phyloP scores from a whole-genome alignment of 306 rosid genomes.

The Sechiopsis laciniata region DNA sequence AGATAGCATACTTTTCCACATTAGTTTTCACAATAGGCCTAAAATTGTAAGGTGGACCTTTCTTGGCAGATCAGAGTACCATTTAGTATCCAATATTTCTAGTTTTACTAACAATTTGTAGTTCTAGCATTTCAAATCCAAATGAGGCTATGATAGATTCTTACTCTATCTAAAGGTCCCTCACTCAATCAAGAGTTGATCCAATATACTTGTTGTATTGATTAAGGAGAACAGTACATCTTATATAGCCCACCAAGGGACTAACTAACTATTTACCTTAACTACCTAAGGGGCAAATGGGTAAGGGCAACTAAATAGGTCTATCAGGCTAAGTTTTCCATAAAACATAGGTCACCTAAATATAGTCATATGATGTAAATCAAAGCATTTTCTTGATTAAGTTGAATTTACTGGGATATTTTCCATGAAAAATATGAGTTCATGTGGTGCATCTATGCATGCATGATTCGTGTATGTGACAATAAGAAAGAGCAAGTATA shows the following conservation, averaged over 20 bases:
- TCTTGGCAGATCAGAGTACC: neutral
- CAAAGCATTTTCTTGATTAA: neutral
- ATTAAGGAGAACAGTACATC: too few species aligned
- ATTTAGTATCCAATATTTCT: neutral
- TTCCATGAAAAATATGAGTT: neutral
- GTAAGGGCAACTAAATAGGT: too few species aligned
- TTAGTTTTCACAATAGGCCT: neutral
- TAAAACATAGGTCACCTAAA: neutral
- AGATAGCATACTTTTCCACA: neutral
- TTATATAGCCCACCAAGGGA: too few species aligned
- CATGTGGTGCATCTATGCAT: neutral
- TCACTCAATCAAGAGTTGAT: too few species aligned
- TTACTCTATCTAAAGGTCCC: too few species aligned
- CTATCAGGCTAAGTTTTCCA: neutral
- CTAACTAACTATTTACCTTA: too few species aligned
- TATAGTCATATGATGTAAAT: neutral
- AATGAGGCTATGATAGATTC: neutral
- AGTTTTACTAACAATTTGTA: slow-evolving; percentile 11
- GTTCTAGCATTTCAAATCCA: neutral
- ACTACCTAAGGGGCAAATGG: too few species aligned
- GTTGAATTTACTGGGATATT: neutral
- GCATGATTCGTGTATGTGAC: neutral
- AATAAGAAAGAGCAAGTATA: slow-evolving; percentile 19
- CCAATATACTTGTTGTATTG: too few species aligned
- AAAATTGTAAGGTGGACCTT: neutral